Evolutionary conservation across 164 flowering plant species (phyloP), one percentile per base, ranked within the genome.

Genomic region (Protea cynaroides): DNA sequence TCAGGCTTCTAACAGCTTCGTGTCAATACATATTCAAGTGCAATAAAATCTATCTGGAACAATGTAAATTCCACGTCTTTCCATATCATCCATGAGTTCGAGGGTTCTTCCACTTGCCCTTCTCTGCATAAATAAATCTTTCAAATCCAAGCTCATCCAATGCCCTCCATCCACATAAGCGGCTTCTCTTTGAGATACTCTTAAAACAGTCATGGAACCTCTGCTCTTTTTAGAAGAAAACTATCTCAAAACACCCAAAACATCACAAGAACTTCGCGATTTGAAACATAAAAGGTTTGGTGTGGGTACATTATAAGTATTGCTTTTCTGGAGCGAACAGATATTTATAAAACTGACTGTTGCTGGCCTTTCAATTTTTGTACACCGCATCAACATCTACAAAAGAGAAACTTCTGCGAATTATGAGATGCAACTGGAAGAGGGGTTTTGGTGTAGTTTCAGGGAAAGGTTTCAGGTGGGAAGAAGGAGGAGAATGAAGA

Each of bases 11-110:
- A 75, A 58, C 24, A 62, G 61, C 60, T 72, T 72, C 5, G 43
- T 67, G 51, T 65, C 66, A 11, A 38, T 24, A 59, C 76, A 76
- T n/a, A 69, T 67, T 60, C 68, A 70, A 76, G 11, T 40, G 50
- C 67, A 37, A 62, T 14, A n/a, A 40, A 73, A 49, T 67, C 43
- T 53, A 19, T 4, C 34, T 7, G 64, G 47, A 13, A 68, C 68
- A n/a, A 68, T 23, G 36, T 23, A 21, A 52, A 58, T 58, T 43
- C 72, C 70, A 43, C 25, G 65, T 19, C 49, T 73, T 59, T 65
- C 70, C 24, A 61, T 59, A 12, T 67, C 74, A 7, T 51, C 61
- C 56, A 70, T 49, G 44, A 62, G 55, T 54, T 65, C 43, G 19
- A 71, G 62, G 37, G 72, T 46, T 22, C 73, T 61, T 58, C 59